Conservation (phyloP, 257 asterid species). For the Hygrophila difformis region DNA sequence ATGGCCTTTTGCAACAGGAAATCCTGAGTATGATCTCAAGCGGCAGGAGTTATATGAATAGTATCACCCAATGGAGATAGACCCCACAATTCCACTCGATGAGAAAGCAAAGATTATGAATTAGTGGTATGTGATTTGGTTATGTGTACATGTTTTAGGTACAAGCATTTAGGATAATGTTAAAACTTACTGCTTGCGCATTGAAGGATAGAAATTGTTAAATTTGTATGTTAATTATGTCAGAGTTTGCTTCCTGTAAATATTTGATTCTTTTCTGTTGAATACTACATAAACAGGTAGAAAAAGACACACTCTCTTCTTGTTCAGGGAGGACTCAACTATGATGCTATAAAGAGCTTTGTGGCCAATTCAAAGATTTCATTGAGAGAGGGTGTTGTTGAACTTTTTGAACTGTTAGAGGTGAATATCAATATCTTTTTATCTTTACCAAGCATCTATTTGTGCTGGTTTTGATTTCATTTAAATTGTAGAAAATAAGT, state of each 20-base stretch:
- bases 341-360: constrained; percentile 56
- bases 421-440: constrained; percentile 37
- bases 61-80: constrained; percentile 86
- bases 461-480: background rate
- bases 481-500: background rate
- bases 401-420: constrained; percentile 86
- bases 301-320: constrained; percentile 86
- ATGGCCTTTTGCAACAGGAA: constrained; percentile 68
- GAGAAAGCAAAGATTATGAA: constrained; percentile 88
- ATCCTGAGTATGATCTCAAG: constrained; percentile 70
- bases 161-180: constrained; percentile 1
- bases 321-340: constrained; percentile 75
- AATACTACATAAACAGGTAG: constrained; percentile 55
- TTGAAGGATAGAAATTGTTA: constrained; percentile 11
- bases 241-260: constrained; percentile 5
- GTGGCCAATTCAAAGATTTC: constrained; percentile 64
- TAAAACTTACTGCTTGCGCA: background rate
- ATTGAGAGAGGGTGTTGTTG: constrained; percentile 79
- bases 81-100: constrained; percentile 69
- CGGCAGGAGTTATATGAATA: constrained; percentile 63
- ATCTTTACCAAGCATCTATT: no score
- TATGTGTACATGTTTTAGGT: background rate
- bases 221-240: background rate
- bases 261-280: constrained; percentile 4
- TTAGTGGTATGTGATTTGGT: constrained; percentile 64